Conservation (phyloP, 768 basidiomycete species). For the Pleurotus sapidus region DNA sequence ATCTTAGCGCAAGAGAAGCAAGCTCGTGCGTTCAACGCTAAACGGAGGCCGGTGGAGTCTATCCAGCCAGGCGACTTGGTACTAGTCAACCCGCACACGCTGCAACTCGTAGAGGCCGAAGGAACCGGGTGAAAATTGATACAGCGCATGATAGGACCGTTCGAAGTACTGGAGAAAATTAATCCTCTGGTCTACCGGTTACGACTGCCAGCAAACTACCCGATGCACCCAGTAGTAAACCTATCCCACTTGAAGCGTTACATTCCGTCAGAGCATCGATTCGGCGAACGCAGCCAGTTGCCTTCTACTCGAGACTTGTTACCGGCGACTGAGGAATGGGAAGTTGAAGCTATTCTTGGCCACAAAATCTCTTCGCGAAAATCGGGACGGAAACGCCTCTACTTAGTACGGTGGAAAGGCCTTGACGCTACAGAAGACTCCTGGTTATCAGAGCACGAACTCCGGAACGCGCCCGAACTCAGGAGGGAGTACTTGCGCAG, state of each 20-base stretch:
- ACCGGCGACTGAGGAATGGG: background rate
- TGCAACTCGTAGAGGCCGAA: slow-evolving; percentile 1
- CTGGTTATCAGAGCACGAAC: background rate
- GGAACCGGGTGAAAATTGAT: background rate
- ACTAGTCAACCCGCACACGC: slow-evolving; percentile 4
- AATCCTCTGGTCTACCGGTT: slow-evolving; percentile 8
- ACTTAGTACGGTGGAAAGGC: slow-evolving; percentile 7
- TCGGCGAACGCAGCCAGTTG: background rate
- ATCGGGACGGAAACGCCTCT: background rate
- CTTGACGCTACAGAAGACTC: slow-evolving; percentile 2
- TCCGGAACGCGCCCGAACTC: slow-evolving; percentile 3
- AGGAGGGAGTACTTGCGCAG: background rate
- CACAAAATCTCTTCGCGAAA: background rate
- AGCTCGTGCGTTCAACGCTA: background rate
- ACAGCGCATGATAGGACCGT: slow-evolving; percentile 3
- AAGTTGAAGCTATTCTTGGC: background rate
- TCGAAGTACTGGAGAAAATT: slow-evolving; percentile 2
- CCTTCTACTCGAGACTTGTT: background rate
- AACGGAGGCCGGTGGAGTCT: background rate
- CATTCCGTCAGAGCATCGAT: background rate
- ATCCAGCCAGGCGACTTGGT: background rate
- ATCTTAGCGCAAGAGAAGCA: background rate
- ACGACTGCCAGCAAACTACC: slow-evolving; percentile 7
- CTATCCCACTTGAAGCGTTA: background rate
- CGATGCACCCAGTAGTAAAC: slow-evolving; percentile 10